Evolutionary conservation across 768 basidiomycete genomes (phyloP), one percentile per base, ranked within the genome.

Genomic region (Hysterangium stoloniferum): DNA sequence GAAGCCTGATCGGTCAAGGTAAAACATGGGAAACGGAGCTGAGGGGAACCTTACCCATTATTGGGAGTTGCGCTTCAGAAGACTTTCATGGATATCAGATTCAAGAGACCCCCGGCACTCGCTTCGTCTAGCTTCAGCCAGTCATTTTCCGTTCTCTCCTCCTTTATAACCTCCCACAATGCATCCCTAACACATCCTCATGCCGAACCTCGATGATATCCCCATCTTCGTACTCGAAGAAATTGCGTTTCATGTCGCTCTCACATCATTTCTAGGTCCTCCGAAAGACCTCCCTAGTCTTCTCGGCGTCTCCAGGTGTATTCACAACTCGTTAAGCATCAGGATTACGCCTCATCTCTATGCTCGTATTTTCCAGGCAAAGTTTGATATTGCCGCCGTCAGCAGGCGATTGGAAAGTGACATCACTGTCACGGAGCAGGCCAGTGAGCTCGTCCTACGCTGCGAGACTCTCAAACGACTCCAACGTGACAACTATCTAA

Each of bases 381-480:
- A 71, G 59, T 86, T 86, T 66, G 84, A 86, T 61, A 45, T 55
- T 2, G 63, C 64, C 22, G 78, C 84, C 0, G 66, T 77, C 36
- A 28, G 54, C 1, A 75, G 86, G 20, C 72, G 86, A 36, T 71
- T 82, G 52, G 62, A 65, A 8, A 15, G 43, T 42, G 38, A 31
- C 2, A 15, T 29, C 9, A 40, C 31, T 6, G 49, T 35, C 7
- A 12, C 22, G 5, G 36, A 51, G 17, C 38, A 29, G 24, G 49
- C 38, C 7, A 7, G 34, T n/a, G 56, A 57, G 41, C 53, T 57
- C 22, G 22, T 34, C 20, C 47, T 47, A 12, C 47, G 56, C 19
- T 57, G 48, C 38, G 33, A 27, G 11, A 49, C 31, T 22, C 38
- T 57, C 15, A 54, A 54, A 33, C 56, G 56, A 12, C 44, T 57